Evolutionary conservation across 2,329 filamentous ascomycete genomes (phyloP), one percentile per base, ranked within the genome.

Genomic region (Chaetomium globosum): DNA sequence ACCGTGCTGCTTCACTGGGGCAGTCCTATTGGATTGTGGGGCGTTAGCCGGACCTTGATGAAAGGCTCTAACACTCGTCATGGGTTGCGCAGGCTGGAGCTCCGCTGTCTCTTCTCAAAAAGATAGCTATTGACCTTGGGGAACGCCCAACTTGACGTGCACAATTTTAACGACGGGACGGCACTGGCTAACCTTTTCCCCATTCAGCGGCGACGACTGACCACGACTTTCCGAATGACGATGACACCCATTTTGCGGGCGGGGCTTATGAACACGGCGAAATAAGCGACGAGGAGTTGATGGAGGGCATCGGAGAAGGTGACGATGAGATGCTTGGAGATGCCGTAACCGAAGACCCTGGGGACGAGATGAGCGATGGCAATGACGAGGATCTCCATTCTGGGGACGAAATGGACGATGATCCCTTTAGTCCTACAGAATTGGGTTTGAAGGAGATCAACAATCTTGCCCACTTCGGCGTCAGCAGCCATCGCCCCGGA

Each of bases 391-490:
- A 70, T 4, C 58, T 55, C 39, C 68, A 69, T 21, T 63, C 63
- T 26, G 68, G 71, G 9, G 70, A 71, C 5, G 67, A 69, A 6
- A 26, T 67, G 1, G 68, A 67, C 2, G 66, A 51, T n/a, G 64
- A 69, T 4, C 64, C 57, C 7, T 84, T 88, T 60, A 81, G 87
- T 63, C 80, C 86, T 16, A 78, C 81, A 21, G 82, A 82, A 21
- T 74, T 83, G 12, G 82, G 88, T 52, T 80, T 94, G 67, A 93
- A 93, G 75, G 92, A 95, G 75, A 94, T 95, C 74, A 92, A 89
- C 71, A 93, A 92, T 68, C 83, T 95, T 23, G 91, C 90, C 36
- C 90, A 88, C 69, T 94, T 92, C 82, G 93, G 90, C 12, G 91
- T 94, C 70, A 92, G 89, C 75, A 91, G 87, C 73, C 88, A 88